Base-by-base conservation (phyloP, 805 yeast species). In the Metschnikowia chrysomelidarum region DNA sequence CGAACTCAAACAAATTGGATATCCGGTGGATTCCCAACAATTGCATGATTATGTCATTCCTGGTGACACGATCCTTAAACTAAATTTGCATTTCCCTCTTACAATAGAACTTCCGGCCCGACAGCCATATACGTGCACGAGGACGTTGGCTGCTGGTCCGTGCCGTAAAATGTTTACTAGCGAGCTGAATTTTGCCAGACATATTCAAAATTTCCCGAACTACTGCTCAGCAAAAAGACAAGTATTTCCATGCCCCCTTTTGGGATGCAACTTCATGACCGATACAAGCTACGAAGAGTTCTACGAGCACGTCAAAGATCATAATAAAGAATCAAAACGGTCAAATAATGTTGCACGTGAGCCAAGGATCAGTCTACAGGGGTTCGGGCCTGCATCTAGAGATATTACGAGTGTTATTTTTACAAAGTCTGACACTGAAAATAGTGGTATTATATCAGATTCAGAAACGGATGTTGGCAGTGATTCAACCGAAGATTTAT, bases 251-350 rank as follows among this genome's bases (percentile, higher is more conserved):
- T 65, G 72, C 41, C 69, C 72, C 2, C 38, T 65, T 13, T 42
- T 66, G 20, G 72, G 72, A 7, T 66, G 72, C 44, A 67, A 59
- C 1, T 65, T 46, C 39, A 54, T 59, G 53, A 62, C 69, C 0
- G 67, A 62, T 19, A 60, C 53, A 5, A 25, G 43, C 22, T 45
- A 37, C 34, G 16, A 17, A 1, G 46, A 38, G 26, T 40, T 38
- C n/a, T 16, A 19, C 20, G 18, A 24, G 15, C 51, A 47, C 28
- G 25, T 43, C 9, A 14, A 19, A 12, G 21, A 30, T 4, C 46
- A 44, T 19, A 25, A 27, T 6, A 17, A 24, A 19, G 4, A 4
- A 10, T 24, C n/a, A n/a, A n/a, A n/a, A n/a, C n/a, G n/a, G n/a
- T n/a, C n/a, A n/a, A n/a, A n/a, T n/a, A n/a, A n/a, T n/a, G n/a